A percentile compares a stretch with the other conserved stretches of the same genome.
Evolutionary conservation across 768 basidiomycete genomes (phyloP).

Genomic region (Suillus fuscotomentosus): DNA sequence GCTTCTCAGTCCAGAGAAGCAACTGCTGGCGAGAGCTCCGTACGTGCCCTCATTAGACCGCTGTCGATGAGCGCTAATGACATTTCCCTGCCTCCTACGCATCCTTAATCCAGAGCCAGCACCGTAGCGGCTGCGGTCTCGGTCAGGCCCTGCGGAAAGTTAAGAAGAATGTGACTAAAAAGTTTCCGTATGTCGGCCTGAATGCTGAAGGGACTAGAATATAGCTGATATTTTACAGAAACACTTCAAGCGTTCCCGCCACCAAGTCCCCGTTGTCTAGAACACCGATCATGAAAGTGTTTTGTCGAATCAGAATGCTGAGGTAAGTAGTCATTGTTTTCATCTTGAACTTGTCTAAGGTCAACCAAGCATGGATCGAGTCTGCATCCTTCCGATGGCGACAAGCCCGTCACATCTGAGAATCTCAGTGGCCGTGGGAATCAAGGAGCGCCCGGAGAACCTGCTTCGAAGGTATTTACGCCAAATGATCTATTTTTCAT

Average conservation of each 20-base stretch:
- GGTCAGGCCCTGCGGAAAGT: background rate
- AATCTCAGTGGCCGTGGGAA: background rate
- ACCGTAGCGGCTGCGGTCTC: background rate
- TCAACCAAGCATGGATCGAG: background rate
- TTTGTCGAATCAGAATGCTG: background rate
- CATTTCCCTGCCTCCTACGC: background rate
- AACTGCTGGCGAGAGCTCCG: background rate
- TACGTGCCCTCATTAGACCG: background rate
- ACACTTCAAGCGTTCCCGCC: background rate
- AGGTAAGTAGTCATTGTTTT: background rate
- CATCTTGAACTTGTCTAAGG: background rate
- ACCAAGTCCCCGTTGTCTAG: background rate
- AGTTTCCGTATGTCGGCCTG: background rate
- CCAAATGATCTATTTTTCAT: background rate
- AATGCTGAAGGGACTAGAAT: background rate
- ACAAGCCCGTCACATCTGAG: background rate
- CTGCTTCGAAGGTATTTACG: background rate
- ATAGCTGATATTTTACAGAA: background rate
- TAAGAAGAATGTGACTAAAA: background rate
- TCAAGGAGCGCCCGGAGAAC: background rate
- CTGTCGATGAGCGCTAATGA: background rate
- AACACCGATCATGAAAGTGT: background rate
- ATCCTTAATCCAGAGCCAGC: background rate
- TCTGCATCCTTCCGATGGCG: background rate
- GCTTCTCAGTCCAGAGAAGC: background rate